Base-by-base conservation (phyloP, 169 alveolate genomes). In the Plasmodium falciparum region DNA sequence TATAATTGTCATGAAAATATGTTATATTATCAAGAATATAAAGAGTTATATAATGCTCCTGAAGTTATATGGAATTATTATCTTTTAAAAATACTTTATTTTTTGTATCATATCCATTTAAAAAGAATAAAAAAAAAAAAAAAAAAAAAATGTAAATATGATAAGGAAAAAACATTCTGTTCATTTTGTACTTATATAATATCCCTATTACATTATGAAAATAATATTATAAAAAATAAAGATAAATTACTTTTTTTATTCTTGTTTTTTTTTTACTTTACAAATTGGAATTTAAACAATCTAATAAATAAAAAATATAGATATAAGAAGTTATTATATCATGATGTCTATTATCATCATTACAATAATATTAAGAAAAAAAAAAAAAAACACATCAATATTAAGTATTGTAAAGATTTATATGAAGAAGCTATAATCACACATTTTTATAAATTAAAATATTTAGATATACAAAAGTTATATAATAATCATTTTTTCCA, bases 171-270 rank as follows among this genome's bases (percentile, higher is more conserved):
- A 33, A 15, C 33, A 39, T 80, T 80, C 17, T 49, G 11, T 15
- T 12, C 17, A 11, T 24, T 66, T 15, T 70, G 45, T 56, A 13
- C 72, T 3, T 80, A 66, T 29, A 67, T 80, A 12, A 50, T 66
- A 61, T 50, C 56, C 9, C 62, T 80, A 26, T 67, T 80, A 33
- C 90, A 80, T 47, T n/a, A 59, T 17, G 90, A 62, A 67, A 80
- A 80, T 80, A 26, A 61, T 43, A 45, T 69, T 80, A 80, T 80
- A 49, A 67, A 80, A 80, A 67, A 29, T 43, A 80, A 49, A 63
- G 90, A 80, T 73, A 80, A 80, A 17, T 13, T 58, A 33, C 26
- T 80, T 11, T 80, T 80, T 61, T 47, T 80, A 47, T 56, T 80
- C 70, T 69, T 80, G 12, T 69, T 80, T 80, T 70, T 80, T 54